Base-by-base conservation (phyloP, 1,284 basidiomycete species). In the Ustilago bromivora region DNA sequence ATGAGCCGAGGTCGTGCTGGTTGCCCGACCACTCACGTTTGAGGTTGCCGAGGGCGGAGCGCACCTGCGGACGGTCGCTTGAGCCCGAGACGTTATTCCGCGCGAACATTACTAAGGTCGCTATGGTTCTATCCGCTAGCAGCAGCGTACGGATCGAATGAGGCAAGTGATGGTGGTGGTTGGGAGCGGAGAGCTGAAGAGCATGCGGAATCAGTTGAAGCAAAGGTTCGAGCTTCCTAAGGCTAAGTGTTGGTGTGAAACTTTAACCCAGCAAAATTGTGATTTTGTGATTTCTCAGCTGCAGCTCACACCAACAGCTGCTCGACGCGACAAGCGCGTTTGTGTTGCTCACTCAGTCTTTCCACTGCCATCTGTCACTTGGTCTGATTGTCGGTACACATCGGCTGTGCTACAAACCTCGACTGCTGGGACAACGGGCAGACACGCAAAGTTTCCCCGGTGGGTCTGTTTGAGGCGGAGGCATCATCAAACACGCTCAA, bases 1-100 rank as follows among this genome's bases (percentile, higher is more conserved):
- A 52, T 8, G 67, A 66, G 28, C 74, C 74, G 53, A 80, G 75
- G 41, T 80, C 78, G 12, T 75, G 67, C 28, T 75, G 63, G 54
- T 76, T 80, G 46, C 78, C 78, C 9, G 79, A 80, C 79, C 79
- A 80, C 15, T 58, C 40, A 13, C 79, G 69, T 47, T 80, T 80
- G 38, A 80, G 53, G 10, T 57, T 56, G 32, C 71, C 68, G 3
- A 80, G 67, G 7, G 66, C 76, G 2, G 78, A 80, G 35, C 67
- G 70, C 35, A 77, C 63, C 47, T 71, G 65, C 35, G 57, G 49
- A 9, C 46, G 61, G 8, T 60, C 62, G 61, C 64, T 58, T 36
- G 71, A 28, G 19, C 58, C 61, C 1, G 57, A 52, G 4, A 55
- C 41, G n/a, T 57, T 68, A 47, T 41, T 64, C n/a, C 51, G 40